phyloP scores from a whole-genome alignment of 2,329 filamentous ascomycete genomes.

The Lomentospora prolificans region DNA sequence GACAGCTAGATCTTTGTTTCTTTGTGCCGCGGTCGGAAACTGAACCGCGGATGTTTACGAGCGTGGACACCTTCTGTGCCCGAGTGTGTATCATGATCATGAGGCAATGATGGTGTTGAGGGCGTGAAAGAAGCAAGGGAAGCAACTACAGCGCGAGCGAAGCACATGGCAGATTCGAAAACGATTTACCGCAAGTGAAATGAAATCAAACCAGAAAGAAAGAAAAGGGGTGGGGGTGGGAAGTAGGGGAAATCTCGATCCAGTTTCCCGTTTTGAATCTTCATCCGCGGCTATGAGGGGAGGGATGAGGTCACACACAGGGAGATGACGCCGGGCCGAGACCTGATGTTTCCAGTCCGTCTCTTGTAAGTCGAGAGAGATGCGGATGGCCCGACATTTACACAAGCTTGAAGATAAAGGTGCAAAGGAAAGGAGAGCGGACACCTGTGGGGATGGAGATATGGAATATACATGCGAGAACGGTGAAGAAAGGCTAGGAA shows the following conservation, averaged over 20 bases:
- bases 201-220: no score
- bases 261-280: not conserved
- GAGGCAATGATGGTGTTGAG: not conserved
- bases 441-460: no score
- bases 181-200: no score
- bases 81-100: not conserved
- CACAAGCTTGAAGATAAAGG: not conserved
- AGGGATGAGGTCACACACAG: not conserved
- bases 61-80: not conserved
- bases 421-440: not conserved
- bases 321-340: slow-evolving; percentile 3
- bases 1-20: not conserved
- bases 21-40: not conserved
- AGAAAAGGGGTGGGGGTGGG: no score
- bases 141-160: not conserved
- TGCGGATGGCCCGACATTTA: not conserved
- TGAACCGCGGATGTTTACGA: not conserved
- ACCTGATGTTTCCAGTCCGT: not conserved
- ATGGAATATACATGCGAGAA: no score
- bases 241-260: no score
- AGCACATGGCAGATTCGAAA: no score
- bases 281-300: not conserved
- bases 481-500: no score
- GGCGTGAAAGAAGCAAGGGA: not conserved
- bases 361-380: not conserved